Conservation (phyloP, 345 rosid genomes). For the Orychophragmus violaceus region DNA sequence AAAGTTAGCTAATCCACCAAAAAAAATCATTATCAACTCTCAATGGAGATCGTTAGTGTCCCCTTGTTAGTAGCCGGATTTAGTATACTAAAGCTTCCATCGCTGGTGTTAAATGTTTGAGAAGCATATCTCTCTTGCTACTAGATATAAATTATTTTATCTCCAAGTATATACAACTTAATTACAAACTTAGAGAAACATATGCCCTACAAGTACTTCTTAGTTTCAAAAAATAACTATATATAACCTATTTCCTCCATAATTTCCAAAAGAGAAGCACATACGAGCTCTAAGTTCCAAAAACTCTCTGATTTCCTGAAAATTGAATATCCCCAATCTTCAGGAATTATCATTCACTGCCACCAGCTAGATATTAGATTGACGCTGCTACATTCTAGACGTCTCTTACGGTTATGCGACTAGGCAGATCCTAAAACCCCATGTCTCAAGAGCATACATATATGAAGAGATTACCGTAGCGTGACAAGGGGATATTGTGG, state of each 20-base stretch:
- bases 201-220: background rate
- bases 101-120: background rate
- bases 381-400: background rate
- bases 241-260: background rate
- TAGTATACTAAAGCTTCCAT: conserved; percentile 3
- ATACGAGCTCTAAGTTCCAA: background rate
- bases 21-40: background rate
- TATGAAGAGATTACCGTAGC: conserved; percentile 66
- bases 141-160: background rate
- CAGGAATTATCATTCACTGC: conserved; percentile 4
- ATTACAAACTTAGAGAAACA: background rate
- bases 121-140: conserved; percentile 1
- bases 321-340: background rate
- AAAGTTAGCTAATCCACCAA: background rate
- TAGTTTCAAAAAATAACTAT: background rate
- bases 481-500: conserved; percentile 95
- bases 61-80: conserved; percentile 7
- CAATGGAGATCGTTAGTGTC: background rate
- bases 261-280: background rate
- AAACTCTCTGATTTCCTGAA: background rate
- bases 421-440: conserved; percentile 3
- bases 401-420: background rate
- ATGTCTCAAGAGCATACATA: conserved; percentile 5
- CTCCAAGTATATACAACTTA: background rate
- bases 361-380: conserved; percentile 14